Evolutionary conservation across 139 green algal species (phyloP), one percentile per base, ranked within the genome.

Genomic region (Trebouxia sp.): DNA sequence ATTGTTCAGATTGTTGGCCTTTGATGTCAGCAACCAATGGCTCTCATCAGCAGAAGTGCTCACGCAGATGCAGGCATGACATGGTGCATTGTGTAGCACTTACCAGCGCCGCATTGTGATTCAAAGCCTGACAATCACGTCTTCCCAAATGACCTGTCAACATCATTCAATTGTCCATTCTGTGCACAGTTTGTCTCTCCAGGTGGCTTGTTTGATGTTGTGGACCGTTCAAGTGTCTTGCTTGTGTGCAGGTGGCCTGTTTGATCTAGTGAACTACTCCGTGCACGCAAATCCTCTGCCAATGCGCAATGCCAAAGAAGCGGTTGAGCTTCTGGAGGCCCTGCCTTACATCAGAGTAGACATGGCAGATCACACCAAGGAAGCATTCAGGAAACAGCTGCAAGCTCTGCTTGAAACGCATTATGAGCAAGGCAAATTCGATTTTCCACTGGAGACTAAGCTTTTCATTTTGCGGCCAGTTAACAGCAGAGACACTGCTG

Each of bases 371-470:
- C 41, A 77, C 42, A 77, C 41, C 24, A 77, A 55, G 24, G 69
- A 77, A 41, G 9, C 6, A 7, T 77, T 77, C 41, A 77, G 39
- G 26, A 77, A 77, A 35, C 41, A 53, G 42, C n/a, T 77, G 41
- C 42, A 51, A 24, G 41, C 35, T 8, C n/a, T 77, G 69, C 41
- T 77, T n/a, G 69, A 77, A 37, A 77, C 9, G 10, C 69, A 77
- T 26, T 77, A 77, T 55, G 22, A 51, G 41, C 22, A 51, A 22
- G 42, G 41, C 26, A 38, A 37, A 7, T 77, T 77, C 55, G 69
- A 77, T 24, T 77, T 77, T 41, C 69, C 69, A 24, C n/a, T 77
- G 26, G 69, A 77, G 69, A 77, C 69, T 5, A 77, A 77, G 42
- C 41, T 77, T 12, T 77, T 53, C 41, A 77, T 77, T 26, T 26